Base-by-base conservation (phyloP, 768 basidiomycete species). In the Boletus subcaerulescens region DNA sequence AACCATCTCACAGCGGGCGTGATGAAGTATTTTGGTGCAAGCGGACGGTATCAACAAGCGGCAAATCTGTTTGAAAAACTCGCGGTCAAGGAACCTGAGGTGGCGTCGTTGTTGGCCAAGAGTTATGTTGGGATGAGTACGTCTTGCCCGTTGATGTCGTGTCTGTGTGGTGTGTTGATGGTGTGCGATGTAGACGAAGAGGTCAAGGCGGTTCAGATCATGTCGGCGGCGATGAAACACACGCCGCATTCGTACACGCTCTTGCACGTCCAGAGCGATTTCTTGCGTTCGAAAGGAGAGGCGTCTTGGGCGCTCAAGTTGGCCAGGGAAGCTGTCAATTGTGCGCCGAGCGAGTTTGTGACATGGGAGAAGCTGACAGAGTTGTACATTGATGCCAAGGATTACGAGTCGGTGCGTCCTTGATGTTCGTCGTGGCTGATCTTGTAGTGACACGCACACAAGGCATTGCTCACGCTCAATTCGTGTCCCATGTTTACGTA, bases 401-500 rank as follows among this genome's bases (percentile, higher is more conserved):
- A 93, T 67, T 98, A 81, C 67, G 92, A 97, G 65, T 87, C 89
- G 50, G 76, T 77, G 51, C 26, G 56, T 52, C 17, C 12, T 38
- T 15, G 33, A 29, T 15, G 13, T 11, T 7, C 11, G 22, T 38
- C n/a, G 4, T 36, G 17, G 44, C 9, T 14, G 41, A 5, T 3
- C n/a, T 4, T 45, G 51, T 20, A 39, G 15, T 47, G 41, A 48
- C 35, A 36, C 35, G 35, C 35, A 36, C 22, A 9, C 45, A 10
- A 79, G 78, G 93, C 94, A 0, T 76, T 98, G 14, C 77, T 98
- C 40, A 97, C 96, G 1, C 83, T 98, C 46, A 98, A 98, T 68
- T 98, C 95, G n/a, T 98, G 97, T 74, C 95, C 96, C 3, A 98
- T 99, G 97, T 99, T 99, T 74, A 98, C 97, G 9, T 98, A 91